Conservation (phyloP, 2,329 filamentous ascomycete species). For the Lasiodiplodia citricola region DNA sequence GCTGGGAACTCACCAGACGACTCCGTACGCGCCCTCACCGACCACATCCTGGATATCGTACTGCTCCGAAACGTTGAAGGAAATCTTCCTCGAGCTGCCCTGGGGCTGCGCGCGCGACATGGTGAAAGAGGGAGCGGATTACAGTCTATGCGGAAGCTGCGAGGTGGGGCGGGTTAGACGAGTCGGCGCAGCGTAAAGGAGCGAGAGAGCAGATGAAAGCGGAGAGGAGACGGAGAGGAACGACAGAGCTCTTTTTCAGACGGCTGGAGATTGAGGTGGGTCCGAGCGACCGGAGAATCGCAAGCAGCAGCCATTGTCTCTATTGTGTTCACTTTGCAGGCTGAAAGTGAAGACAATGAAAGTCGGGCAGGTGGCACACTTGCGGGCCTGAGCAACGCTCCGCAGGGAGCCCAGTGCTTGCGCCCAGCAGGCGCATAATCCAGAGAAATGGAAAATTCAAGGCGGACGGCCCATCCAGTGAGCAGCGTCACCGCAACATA, state of each 20-base stretch:
- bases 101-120: conserved; percentile 45
- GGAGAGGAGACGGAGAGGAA: neutral
- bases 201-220: conserved; percentile 4
- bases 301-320: conserved; percentile 26
- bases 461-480: conserved; percentile 24
- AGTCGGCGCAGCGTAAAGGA: neutral
- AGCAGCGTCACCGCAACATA: conserved; percentile 25
- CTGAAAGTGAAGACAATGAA: conserved; percentile 24
- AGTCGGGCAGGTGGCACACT: conserved; percentile 1
- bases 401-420: conserved; percentile 21
- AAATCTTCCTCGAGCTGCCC: conserved; percentile 82
- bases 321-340: conserved; percentile 24
- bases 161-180: conserved; percentile 14
- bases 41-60: conserved; percentile 99
- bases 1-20: conserved; percentile 80
- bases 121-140: conserved; percentile 29
- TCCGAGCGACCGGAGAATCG: conserved; percentile 17
- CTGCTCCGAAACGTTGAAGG: conserved; percentile 99
- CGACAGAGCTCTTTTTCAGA: neutral
- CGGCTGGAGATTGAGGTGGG: conserved; percentile 18
- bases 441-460: conserved; percentile 25
- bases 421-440: conserved; percentile 22
- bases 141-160: conserved; percentile 11
- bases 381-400: conserved; percentile 4
- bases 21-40: conserved; percentile 96